Evolutionary conservation across 495 filamentous ascomycete genomes (phyloP), one percentile per base, ranked within the genome.

Genomic region (Evernia prunastri): DNA sequence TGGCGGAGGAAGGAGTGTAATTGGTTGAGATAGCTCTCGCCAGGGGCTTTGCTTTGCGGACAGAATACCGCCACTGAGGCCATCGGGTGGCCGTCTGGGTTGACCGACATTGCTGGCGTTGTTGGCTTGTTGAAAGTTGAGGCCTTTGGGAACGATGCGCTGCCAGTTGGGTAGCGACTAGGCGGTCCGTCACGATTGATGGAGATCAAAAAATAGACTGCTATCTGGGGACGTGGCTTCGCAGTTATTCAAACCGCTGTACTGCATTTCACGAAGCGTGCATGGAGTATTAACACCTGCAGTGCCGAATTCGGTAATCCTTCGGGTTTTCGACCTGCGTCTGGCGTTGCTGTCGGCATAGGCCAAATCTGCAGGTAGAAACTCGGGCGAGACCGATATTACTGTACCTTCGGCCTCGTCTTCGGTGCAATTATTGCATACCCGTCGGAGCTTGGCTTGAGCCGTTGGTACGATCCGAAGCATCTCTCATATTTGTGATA

Each of bases 21-120:
- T 49, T 59, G 29, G 11, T 29, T 51, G 36, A 67, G 54, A 36
- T 65, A 67, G 31, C 1, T 47, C 40, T 64, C 66, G 17, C 42
- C 42, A 33, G 62, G 56, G 20, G 66, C 66, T 59, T 67, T 67
- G 43, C 61, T 64, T 64, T 67, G 66, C n/a, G 66, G 66, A 51
- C 62, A 53, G 62, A 67, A 67, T 12, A 67, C 47, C 35, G 45
- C 66, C 27, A 56, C 58, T 37, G 66, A 67, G 23, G 66, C 49
- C 45, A 64, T 33, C 27, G 40, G 57, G 29, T 29, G 60, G 29
- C 47, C 47, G 29, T 35, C 33, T 15, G 39, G 7, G 37, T 29
- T 57, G n/a, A 23, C 40, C 31, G 27, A 45, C 59, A 53, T 54
- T 27, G 59, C 59, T 35, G 25, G 45, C 35, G 13, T 54, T 11